phyloP scores from a whole-genome alignment of 176 grass and related monocot species.

The Alloteropsis semialata region DNA sequence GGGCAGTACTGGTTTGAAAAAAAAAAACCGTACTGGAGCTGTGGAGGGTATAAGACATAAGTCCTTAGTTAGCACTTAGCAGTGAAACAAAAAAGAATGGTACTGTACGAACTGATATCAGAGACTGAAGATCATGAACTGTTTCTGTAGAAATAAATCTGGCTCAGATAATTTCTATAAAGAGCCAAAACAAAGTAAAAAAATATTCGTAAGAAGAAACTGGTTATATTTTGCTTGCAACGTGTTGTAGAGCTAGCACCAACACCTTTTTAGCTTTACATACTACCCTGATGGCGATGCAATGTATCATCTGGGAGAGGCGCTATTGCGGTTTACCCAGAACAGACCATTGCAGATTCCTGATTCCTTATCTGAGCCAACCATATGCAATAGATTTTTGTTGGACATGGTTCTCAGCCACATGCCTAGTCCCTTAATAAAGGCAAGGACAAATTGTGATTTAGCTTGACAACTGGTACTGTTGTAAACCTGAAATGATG shows the following conservation, averaged over 20 bases:
- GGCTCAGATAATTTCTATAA: background rate
- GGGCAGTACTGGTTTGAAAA: background rate
- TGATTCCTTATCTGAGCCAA: background rate
- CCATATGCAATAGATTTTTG: slow-evolving; percentile 9
- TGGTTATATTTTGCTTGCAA: background rate
- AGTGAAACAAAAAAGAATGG: background rate
- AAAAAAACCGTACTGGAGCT: background rate
- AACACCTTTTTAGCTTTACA: background rate
- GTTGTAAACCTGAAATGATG: background rate
- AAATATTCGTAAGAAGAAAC: background rate
- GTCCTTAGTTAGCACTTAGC: background rate
- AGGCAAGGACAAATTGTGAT: background rate
- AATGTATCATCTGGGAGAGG: slow-evolving; percentile 11
- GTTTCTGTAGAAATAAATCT: background rate
- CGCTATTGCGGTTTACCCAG: background rate
- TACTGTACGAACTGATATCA: background rate
- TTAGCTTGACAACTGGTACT: background rate
- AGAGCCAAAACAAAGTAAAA: background rate
- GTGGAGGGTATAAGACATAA: background rate
- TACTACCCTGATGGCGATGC: background rate
- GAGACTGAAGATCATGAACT: background rate
- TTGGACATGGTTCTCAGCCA: background rate
- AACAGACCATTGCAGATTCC: background rate
- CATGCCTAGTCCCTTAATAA: background rate
- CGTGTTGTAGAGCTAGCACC: background rate